Percentiles rank a stretch among this genome's conserved stretches.
Conservation (phyloP, 768 basidiomycete species). For the Podaxis sp. region DNA sequence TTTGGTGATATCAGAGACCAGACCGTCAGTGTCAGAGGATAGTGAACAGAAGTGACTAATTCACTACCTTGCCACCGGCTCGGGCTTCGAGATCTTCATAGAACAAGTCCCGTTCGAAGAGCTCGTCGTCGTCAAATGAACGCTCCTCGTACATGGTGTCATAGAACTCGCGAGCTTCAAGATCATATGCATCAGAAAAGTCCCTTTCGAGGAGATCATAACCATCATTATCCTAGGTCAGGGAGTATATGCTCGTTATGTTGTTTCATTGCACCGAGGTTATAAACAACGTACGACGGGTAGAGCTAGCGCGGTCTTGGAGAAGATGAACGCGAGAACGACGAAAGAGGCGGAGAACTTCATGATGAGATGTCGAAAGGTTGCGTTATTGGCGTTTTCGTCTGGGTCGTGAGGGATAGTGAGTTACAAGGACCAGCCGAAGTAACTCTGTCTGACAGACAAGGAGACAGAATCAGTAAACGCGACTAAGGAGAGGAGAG, state of each 20-base stretch:
- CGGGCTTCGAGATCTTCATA: background rate
- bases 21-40: background rate
- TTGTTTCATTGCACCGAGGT: background rate
- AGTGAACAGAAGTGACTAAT: background rate
- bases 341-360: slow-evolving; percentile 4
- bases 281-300: background rate
- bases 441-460: too few species aligned
- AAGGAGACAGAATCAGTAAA: too few species aligned
- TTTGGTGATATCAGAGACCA: background rate
- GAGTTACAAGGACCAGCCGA: too few species aligned
- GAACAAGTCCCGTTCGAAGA: background rate
- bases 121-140: background rate
- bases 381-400: background rate
- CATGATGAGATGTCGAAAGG: background rate
- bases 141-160: slow-evolving; percentile 1
- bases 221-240: background rate
- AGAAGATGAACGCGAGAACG: background rate
- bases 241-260: background rate
- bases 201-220: background rate
- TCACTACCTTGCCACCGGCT: background rate
- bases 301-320: background rate
- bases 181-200: background rate
- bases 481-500: too few species aligned
- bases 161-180: background rate
- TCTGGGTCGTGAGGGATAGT: too few species aligned